These are phyloP conservation scores for Coemansia sp. DNA, from an alignment of 192 early-diverging fungal species.

Conservation along the genomic window DNA sequence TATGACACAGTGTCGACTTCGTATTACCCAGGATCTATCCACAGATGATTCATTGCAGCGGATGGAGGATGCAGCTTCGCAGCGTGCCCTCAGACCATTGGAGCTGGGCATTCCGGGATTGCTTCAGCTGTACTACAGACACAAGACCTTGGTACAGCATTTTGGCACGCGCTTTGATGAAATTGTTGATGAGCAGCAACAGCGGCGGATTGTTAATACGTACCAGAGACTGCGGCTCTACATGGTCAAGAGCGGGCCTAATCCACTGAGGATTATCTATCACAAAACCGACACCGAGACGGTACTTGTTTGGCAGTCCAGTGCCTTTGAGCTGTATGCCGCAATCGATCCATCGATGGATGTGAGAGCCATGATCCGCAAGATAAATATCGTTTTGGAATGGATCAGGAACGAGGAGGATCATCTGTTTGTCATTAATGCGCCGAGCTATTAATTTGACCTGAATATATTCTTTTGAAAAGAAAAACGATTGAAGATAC, in stretches of 20 bases:
- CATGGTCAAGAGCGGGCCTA: slow-evolving; percentile 28
- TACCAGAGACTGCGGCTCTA: slow-evolving; percentile 60
- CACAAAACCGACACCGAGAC: slow-evolving; percentile 19
- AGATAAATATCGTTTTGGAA: slow-evolving; percentile 68
- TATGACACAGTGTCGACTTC: slow-evolving; percentile 67
- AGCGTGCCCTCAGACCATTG: slow-evolving; percentile 44
- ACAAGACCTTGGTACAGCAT: slow-evolving; percentile 48
- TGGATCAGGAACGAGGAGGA: slow-evolving; percentile 81
- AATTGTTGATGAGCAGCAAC: slow-evolving; percentile 21
- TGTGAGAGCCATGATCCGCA: slow-evolving; percentile 64
- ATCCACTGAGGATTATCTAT: slow-evolving; percentile 45
- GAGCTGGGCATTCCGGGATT: slow-evolving; percentile 36
- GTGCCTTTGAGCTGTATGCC: slow-evolving; percentile 76
- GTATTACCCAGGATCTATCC: slow-evolving; percentile 55
- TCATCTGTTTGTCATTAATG: slow-evolving; percentile 71
- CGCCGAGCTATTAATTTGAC: slow-evolving; percentile 66
- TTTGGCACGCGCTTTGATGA: slow-evolving; percentile 44
- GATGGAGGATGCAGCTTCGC: slow-evolving; percentile 55
- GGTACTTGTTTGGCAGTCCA: slow-evolving; percentile 54
- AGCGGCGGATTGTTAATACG: slow-evolving; percentile 57
- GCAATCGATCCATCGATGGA: slow-evolving; percentile 64
- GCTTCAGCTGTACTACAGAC: slow-evolving; percentile 47
- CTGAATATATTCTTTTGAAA: background rate
- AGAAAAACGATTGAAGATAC: background rate
- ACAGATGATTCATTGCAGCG: slow-evolving; percentile 48